Conservation (phyloP, 345 rosid species). For the Pugionium dolabratum region DNA sequence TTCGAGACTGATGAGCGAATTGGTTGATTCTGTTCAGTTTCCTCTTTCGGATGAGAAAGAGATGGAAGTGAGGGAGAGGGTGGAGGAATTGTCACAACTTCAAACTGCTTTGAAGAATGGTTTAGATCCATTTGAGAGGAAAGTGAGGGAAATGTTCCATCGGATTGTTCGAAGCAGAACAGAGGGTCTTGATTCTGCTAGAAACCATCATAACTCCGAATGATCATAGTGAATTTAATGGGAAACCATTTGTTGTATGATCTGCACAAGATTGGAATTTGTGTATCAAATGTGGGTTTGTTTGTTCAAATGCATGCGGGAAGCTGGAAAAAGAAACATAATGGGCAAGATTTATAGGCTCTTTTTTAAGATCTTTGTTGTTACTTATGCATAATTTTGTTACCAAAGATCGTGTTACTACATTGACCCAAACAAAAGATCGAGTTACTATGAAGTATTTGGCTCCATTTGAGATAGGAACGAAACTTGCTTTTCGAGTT, state of each 20-base stretch:
- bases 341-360: background rate
- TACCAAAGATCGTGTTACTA: slow-evolving; percentile 2
- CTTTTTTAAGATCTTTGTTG: background rate
- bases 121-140: slow-evolving; percentile 75
- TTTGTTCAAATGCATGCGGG: background rate
- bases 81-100: slow-evolving; percentile 54
- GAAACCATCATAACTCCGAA: background rate
- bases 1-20: slow-evolving; percentile 55
- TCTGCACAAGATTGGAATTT: background rate
- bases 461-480: no score
- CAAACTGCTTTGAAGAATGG: slow-evolving; percentile 60
- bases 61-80: slow-evolving; percentile 56
- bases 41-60: slow-evolving; percentile 68
- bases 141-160: slow-evolving; percentile 84
- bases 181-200: slow-evolving; percentile 71
- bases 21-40: slow-evolving; percentile 68
- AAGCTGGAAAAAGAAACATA: background rate
- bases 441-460: no score
- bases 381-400: background rate
- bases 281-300: background rate
- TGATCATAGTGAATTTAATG: no score
- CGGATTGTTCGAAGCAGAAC: slow-evolving; percentile 79
- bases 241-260: no score
- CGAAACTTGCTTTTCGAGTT: no score
- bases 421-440: no score